Conservation (phyloP, 2,329 filamentous ascomycete genomes). For the Penicillium frequentans region DNA sequence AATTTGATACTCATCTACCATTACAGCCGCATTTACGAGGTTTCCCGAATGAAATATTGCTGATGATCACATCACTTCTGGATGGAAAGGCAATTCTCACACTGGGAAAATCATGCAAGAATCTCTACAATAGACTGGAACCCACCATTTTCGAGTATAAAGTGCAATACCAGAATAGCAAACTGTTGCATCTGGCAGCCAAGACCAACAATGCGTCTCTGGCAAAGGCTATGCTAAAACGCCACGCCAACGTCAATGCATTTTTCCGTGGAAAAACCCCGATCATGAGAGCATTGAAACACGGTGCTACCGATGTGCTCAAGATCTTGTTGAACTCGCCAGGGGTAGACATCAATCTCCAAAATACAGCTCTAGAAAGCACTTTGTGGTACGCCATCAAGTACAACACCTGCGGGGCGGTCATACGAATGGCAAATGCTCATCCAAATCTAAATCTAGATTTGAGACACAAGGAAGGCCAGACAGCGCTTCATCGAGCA, state of each 20-base stretch:
- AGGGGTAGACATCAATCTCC: not conserved
- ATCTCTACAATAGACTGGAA: not conserved
- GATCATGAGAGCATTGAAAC: slow-evolving; percentile 4
- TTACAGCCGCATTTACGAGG: too few relatives aligned
- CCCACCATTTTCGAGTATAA: not conserved
- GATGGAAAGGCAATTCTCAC: not conserved
- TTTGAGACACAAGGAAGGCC: too few relatives aligned
- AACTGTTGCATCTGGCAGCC: not conserved
- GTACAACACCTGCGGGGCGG: not conserved
- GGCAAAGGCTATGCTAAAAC: not conserved
- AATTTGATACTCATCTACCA: too few relatives aligned
- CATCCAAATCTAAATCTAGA: too few relatives aligned
- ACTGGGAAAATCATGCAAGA: not conserved
- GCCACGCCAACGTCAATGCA: not conserved
- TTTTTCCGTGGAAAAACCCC: slow-evolving; percentile 1
- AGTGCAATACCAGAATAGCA: not conserved
- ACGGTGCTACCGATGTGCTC: not conserved
- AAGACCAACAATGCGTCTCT: not conserved
- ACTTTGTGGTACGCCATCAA: slow-evolving; percentile 1
- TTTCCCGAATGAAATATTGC: not conserved
- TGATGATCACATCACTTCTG: not conserved
- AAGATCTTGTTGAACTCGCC: not conserved
- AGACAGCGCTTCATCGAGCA: too few relatives aligned
- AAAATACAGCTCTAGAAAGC: not conserved
- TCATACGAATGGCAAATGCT: not conserved